These are phyloP conservation scores for Kalanchoe fedtschenkoi DNA, from an alignment of 164 flowering plant species.

Conservation along the genomic window DNA sequence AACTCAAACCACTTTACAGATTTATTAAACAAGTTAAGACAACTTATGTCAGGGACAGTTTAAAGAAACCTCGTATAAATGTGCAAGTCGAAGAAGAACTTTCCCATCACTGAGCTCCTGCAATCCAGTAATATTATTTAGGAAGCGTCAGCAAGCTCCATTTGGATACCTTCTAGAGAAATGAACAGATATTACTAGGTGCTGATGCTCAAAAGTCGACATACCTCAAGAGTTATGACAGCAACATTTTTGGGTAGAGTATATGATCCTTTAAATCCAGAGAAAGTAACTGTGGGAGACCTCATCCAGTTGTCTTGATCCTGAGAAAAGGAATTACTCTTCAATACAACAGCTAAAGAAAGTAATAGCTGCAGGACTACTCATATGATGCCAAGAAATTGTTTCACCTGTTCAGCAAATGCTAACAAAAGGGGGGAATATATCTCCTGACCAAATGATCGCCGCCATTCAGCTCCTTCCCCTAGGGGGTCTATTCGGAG, in stretches of 20 bases:
- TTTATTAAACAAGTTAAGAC: background rate
- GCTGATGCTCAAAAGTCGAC: background rate
- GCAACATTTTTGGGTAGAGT: slow-evolving; percentile 71
- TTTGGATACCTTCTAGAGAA: background rate
- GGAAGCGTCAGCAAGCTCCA: background rate
- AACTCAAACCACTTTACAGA: background rate
- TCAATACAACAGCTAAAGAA: background rate
- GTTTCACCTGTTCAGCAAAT: slow-evolving; percentile 63
- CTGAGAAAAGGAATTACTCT: slow-evolving; percentile 41
- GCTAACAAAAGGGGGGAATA: slow-evolving; percentile 96
- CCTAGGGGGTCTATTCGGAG: slow-evolving; percentile 68
- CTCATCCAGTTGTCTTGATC: slow-evolving; percentile 46
- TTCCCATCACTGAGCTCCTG: slow-evolving; percentile 81
- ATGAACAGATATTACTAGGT: background rate
- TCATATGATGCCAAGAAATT: background rate
- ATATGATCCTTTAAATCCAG: slow-evolving; percentile 60
- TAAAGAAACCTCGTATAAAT: slow-evolving; percentile 70
- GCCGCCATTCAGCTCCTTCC: slow-evolving; percentile 99
- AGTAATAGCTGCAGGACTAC: background rate
- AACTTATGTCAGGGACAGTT: slow-evolving; percentile 1
- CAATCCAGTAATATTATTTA: slow-evolving; percentile 4
- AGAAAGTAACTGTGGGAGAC: slow-evolving; percentile 41
- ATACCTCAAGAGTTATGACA: slow-evolving; percentile 73
- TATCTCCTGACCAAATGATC: slow-evolving; percentile 79
- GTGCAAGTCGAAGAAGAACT: slow-evolving; percentile 83